phyloP scores from a whole-genome alignment of 331 rosid species.

The Quercus tomentella region DNA sequence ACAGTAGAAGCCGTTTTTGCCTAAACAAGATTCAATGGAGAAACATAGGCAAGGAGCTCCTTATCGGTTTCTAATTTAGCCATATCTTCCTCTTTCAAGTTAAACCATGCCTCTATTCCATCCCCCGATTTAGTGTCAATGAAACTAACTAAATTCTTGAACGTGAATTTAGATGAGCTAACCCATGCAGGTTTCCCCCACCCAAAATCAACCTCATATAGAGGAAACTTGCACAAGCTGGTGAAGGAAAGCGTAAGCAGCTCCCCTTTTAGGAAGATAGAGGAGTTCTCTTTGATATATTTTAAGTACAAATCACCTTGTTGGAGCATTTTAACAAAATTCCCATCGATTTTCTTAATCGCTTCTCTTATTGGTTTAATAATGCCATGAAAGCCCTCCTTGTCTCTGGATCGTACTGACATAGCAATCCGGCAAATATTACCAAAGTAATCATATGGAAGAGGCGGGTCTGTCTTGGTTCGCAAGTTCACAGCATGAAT shows the following conservation, averaged over 20 bases:
- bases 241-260: constrained; percentile 23
- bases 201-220: constrained; percentile 34
- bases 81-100: constrained; percentile 32
- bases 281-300: constrained; percentile 4
- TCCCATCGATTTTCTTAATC: constrained; percentile 3
- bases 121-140: constrained; percentile 14
- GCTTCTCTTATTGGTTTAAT: constrained; percentile 21
- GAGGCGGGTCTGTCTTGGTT: too few species aligned
- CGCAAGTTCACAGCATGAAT: not conserved
- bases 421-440: too few species aligned
- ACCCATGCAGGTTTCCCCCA: constrained; percentile 42
- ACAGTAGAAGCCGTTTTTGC: too few species aligned
- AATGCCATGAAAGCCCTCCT: not conserved
- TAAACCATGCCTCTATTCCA: constrained; percentile 44
- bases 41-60: constrained; percentile 9
- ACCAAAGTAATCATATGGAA: too few species aligned
- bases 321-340: not conserved
- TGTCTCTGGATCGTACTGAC: too few species aligned
- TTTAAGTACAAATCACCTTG: not conserved
- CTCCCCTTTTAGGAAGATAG: constrained; percentile 6
- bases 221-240: constrained; percentile 33
- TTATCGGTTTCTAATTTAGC: constrained; percentile 17
- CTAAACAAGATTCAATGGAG: not conserved
- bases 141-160: constrained; percentile 25
- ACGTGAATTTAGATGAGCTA: constrained; percentile 11